Conservation (phyloP, 305 asterid genomes). For the Fraxinus platypoda region DNA sequence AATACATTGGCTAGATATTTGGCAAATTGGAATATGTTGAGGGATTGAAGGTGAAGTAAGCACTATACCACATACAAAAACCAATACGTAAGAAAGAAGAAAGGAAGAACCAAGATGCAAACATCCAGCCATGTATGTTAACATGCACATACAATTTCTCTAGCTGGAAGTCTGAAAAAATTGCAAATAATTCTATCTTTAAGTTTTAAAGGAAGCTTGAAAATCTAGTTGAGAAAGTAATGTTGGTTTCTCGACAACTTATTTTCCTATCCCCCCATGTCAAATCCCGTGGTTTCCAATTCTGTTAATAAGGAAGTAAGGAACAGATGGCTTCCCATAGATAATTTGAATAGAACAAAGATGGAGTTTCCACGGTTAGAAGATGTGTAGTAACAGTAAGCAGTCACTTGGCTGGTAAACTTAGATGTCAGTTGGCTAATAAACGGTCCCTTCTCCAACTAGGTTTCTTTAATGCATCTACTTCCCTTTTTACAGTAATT, state of each 20-base stretch:
- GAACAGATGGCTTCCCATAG: neutral
- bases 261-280: neutral
- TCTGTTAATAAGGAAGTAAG: neutral
- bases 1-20: neutral
- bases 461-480: neutral
- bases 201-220: neutral
- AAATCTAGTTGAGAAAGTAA: neutral
- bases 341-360: neutral
- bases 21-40: neutral
- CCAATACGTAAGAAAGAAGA: neutral
- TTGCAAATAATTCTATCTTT: neutral
- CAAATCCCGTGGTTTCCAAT: slow-evolving; percentile 1
- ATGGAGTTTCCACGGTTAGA: neutral
- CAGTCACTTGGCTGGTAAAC: slow-evolving; percentile 4
- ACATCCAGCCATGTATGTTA: neutral
- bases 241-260: neutral
- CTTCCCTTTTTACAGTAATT: neutral
- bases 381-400: neutral
- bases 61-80: neutral
- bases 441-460: neutral
- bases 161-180: neutral
- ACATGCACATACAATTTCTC: neutral
- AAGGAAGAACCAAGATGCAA: slow-evolving; percentile 4
- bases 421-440: slow-evolving; percentile 7
- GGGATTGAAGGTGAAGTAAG: neutral